Evolutionary conservation across 2,329 filamentous ascomycete species (phyloP).

Genomic region (Phymatotrichopsis omnivora): DNA sequence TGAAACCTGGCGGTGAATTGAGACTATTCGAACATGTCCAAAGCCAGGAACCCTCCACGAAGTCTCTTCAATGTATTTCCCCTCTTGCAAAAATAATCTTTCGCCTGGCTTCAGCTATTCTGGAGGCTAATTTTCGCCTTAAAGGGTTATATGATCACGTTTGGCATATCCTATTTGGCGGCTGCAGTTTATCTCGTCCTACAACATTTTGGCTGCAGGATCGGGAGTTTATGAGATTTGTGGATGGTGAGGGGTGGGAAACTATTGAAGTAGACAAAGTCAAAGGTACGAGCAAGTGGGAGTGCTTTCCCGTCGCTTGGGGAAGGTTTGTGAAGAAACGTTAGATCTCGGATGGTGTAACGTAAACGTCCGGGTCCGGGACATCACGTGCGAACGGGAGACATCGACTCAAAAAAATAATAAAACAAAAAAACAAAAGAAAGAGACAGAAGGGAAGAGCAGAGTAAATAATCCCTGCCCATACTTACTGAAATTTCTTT

Average conservation of each 20-base stretch:
- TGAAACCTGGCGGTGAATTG: constrained; percentile 14
- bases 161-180: constrained; percentile 13
- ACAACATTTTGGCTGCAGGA: constrained; percentile 5
- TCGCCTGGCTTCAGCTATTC: not conserved
- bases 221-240: constrained; percentile 13
- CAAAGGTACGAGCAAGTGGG: constrained; percentile 7
- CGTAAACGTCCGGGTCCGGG: too few species aligned
- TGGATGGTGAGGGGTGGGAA: constrained; percentile 6
- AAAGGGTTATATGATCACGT: constrained; percentile 13
- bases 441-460: too few species aligned
- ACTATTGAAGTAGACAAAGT: constrained; percentile 9
- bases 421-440: too few species aligned
- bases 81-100: too few species aligned
- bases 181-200: constrained; percentile 9
- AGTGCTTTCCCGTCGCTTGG: constrained; percentile 1
- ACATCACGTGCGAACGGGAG: too few species aligned
- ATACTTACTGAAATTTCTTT: too few species aligned
- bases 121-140: not conserved
- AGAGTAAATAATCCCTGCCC: too few species aligned
- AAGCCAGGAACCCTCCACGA: constrained; percentile 3
- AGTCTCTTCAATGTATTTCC: constrained; percentile 5
- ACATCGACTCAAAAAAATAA: too few species aligned
- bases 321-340: constrained; percentile 8
- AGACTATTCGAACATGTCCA: constrained; percentile 12
- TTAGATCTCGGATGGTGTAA: too few species aligned